phyloP scores from a whole-genome alignment of 2,329 filamentous ascomycete species.

The Venturia nashicola region DNA sequence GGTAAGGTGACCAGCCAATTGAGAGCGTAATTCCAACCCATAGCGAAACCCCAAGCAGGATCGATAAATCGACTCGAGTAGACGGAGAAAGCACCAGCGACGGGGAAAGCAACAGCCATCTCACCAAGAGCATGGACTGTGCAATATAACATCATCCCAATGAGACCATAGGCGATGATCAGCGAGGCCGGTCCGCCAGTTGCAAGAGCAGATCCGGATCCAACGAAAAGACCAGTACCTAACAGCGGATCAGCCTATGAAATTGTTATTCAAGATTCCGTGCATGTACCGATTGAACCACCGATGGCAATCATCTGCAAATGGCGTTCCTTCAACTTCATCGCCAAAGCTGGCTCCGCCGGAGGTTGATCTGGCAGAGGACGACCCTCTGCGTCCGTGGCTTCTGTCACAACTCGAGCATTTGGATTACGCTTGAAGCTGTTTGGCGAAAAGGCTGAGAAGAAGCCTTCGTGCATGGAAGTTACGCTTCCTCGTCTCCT shows the following conservation, averaged over 20 bases:
- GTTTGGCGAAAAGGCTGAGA: conserved; percentile 28
- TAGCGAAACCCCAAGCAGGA: conserved; percentile 87
- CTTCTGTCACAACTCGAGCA: conserved; percentile 49
- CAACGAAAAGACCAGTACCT: conserved; percentile 46
- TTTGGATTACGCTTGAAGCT: conserved; percentile 51
- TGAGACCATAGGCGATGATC: conserved; percentile 63
- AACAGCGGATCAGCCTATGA: not conserved
- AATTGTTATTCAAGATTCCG: conserved; percentile 15
- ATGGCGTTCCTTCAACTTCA: conserved; percentile 61
- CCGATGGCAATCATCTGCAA: conserved; percentile 87
- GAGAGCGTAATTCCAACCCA: conserved; percentile 59
- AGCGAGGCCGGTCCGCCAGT: conserved; percentile 67
- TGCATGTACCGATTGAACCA: conserved; percentile 57
- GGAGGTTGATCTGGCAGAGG: conserved; percentile 17
- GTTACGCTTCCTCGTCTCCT: not conserved
- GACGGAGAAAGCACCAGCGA: conserved; percentile 82
- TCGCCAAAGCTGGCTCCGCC: conserved; percentile 16
- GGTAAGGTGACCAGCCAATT: conserved; percentile 80
- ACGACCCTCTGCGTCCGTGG: conserved; percentile 39
- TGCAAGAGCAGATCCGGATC: conserved; percentile 47
- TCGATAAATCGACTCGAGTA: conserved; percentile 89
- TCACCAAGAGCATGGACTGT: conserved; percentile 88
- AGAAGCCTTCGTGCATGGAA: conserved; percentile 6
- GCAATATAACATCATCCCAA: conserved; percentile 81
- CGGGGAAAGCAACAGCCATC: conserved; percentile 81